Conservation (phyloP, 2,329 filamentous ascomycete species). For the Sporothrix dimorphospora region DNA sequence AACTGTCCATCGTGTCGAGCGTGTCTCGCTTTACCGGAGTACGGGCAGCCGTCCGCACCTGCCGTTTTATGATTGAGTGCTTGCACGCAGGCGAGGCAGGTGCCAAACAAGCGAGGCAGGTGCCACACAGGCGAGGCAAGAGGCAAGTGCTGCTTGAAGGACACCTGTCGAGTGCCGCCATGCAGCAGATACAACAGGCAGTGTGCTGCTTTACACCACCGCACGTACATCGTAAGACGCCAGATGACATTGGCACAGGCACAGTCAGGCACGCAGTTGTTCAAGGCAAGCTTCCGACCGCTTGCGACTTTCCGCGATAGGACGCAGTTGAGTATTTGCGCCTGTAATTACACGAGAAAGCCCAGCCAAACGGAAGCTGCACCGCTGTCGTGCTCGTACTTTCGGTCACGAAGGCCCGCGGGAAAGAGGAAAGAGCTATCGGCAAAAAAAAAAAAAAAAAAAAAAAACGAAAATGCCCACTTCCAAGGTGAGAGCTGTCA, state of each 20-base stretch:
- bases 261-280: background rate
- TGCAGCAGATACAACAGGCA: background rate
- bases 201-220: background rate
- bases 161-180: background rate
- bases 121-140: background rate
- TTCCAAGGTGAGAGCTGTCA: background rate
- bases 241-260: background rate
- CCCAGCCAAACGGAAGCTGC: background rate
- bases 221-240: background rate
- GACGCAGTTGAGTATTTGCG: background rate
- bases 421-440: background rate
- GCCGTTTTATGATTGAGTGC: conserved; percentile 7
- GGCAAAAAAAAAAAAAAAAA: background rate
- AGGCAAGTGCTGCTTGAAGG: background rate
- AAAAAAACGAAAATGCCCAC: background rate
- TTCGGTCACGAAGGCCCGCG: too few species aligned
- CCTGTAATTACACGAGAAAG: background rate
- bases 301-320: conserved; percentile 2
- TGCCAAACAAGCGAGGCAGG: background rate
- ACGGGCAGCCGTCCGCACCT: background rate
- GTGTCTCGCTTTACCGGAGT: background rate
- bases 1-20: background rate
- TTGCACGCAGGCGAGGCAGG: conserved; percentile 2
- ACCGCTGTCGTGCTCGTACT: background rate
- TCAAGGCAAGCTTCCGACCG: background rate